Evolutionary conservation across 1,284 basidiomycete species (phyloP).

Genomic region (Ustilago curta): DNA sequence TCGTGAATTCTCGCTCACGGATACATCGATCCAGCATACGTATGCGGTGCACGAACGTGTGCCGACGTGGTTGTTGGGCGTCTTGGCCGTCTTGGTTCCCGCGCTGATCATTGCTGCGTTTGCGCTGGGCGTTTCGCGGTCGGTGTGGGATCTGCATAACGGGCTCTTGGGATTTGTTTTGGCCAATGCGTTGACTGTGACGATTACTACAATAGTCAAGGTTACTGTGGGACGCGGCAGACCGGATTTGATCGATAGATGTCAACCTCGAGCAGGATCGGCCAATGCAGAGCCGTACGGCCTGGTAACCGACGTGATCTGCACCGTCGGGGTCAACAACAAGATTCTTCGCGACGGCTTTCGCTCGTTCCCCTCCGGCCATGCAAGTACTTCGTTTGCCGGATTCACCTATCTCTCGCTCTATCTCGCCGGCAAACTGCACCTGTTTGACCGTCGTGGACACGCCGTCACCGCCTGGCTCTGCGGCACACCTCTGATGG

Average conservation of each 20-base stretch:
- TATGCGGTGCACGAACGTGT: constrained; percentile 86
- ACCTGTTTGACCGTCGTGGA: constrained; percentile 85
- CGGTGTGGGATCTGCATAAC: constrained; percentile 89
- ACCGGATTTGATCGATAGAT: constrained; percentile 75
- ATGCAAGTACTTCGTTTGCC: constrained; percentile 90
- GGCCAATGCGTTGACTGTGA: constrained; percentile 79
- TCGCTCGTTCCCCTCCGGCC: constrained; percentile 92
- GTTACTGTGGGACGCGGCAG: constrained; percentile 85
- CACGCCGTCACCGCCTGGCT: constrained; percentile 90
- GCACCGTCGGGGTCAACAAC: constrained; percentile 73
- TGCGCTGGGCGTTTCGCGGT: constrained; percentile 79
- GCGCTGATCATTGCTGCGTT: constrained; percentile 75
- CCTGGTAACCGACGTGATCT: constrained; percentile 80
- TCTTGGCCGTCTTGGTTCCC: constrained; percentile 64
- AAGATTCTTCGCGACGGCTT: constrained; percentile 74
- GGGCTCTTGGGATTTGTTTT: constrained; percentile 82
- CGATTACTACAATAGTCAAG: constrained; percentile 86
- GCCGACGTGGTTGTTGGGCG: constrained; percentile 74
- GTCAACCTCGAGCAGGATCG: constrained; percentile 78
- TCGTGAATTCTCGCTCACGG: constrained; percentile 71
- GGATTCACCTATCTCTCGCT: constrained; percentile 89
- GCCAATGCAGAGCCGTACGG: constrained; percentile 76
- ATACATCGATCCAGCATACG: constrained; percentile 77
- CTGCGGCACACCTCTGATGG: constrained; percentile 80
- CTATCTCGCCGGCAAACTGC: constrained; percentile 82